Conservation (phyloP, 139 green algal genomes). For the Tetradesmus lagerheimii region DNA sequence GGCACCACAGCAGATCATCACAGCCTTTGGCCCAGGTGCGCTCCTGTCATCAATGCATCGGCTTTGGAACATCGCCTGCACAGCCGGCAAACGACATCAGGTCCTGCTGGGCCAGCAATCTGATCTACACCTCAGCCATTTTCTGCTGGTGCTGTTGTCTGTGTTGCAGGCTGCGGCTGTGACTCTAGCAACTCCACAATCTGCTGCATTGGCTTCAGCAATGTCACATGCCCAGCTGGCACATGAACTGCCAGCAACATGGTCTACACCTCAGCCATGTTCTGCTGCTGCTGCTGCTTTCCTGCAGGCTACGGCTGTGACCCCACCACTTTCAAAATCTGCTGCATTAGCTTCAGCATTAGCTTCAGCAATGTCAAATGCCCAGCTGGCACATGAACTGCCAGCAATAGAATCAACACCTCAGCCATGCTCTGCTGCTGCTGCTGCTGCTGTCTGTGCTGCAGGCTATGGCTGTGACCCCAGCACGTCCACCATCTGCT, state of each 20-base stretch:
- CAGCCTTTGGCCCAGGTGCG: conserved; percentile 32
- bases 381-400: conserved; percentile 8
- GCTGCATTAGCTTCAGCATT: no score
- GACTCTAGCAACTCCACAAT: background rate
- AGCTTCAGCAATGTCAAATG: conserved; percentile 7
- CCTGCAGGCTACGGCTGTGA: conserved; percentile 31
- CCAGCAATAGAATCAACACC: background rate
- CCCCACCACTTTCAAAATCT: background rate
- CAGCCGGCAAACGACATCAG: no score
- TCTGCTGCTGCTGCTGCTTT: background rate
- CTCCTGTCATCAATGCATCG: no score
- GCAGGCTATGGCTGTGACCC: conserved; percentile 44
- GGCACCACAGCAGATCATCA: background rate
- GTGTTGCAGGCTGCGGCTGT: conserved; percentile 8
- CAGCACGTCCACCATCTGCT: background rate
- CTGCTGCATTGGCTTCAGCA: conserved; percentile 28
- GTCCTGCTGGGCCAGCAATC: no score
- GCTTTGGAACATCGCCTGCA: no score
- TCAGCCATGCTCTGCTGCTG: background rate
- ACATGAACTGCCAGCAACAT: background rate
- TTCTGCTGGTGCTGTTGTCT: background rate
- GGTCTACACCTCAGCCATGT: no score
- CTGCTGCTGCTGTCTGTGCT: background rate
- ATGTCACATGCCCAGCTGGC: conserved; percentile 29
- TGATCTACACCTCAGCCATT: no score